These are phyloP conservation scores for Aspergillus niger DNA, from an alignment of 2,329 filamentous ascomycete genomes.

Conservation along the genomic window DNA sequence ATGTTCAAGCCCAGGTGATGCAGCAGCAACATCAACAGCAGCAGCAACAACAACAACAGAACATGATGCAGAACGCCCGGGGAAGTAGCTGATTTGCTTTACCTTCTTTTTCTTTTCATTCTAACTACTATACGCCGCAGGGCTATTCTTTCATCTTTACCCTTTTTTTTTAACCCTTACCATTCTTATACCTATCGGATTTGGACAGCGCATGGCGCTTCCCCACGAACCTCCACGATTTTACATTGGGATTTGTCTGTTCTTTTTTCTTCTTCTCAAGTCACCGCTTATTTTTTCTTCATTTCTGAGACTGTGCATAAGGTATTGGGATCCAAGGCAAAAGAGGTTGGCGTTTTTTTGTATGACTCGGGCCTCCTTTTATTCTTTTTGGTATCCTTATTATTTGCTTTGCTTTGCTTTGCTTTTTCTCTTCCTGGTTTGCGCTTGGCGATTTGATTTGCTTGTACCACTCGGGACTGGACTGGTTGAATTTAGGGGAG, in stretches of 20 bases:
- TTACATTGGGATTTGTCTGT: neutral
- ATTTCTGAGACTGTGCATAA: constrained; percentile 19
- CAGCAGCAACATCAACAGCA: constrained; percentile 36
- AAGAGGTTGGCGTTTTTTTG: constrained; percentile 18
- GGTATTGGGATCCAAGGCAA: constrained; percentile 16
- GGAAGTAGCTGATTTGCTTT: constrained; percentile 27
- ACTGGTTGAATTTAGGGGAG: neutral
- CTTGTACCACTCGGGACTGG: constrained; percentile 16
- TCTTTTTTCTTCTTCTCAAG: neutral
- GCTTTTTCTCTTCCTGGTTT: constrained; percentile 10
- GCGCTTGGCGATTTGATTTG: constrained; percentile 15
- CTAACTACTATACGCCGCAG: constrained; percentile 12
- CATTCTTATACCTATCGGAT: neutral
- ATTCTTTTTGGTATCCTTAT: constrained; percentile 9
- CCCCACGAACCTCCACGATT: neutral
- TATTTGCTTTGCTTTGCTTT: neutral
- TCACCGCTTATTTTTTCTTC: neutral
- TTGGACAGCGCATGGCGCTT: neutral
- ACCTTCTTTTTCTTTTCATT: constrained; percentile 4
- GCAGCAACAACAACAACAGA: constrained; percentile 44
- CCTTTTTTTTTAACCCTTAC: neutral
- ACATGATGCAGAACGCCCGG: constrained; percentile 47
- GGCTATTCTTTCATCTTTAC: neutral
- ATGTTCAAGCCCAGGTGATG: constrained; percentile 36
- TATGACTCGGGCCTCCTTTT: neutral